phyloP scores from a whole-genome alignment of 2,329 filamentous ascomycete species.

The Teratosphaeria viscida region DNA sequence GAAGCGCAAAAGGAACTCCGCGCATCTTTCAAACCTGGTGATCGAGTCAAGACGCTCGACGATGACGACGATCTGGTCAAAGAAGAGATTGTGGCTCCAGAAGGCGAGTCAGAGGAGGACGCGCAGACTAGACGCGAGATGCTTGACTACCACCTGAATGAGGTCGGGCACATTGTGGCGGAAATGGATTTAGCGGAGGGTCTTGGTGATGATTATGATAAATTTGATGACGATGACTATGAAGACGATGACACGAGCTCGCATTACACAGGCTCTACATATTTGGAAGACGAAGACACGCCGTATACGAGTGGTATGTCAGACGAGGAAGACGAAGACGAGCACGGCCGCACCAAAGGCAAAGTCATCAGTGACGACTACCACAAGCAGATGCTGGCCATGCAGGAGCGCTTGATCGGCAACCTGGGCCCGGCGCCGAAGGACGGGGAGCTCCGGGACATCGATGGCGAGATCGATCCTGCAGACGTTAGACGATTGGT shows the following conservation, averaged over 20 bases:
- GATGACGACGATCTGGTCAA: slow-evolving; percentile 31
- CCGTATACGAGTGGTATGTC: slow-evolving; percentile 36
- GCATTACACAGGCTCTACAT: slow-evolving; percentile 10
- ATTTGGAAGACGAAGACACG: slow-evolving; percentile 27
- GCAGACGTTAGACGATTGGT: slow-evolving; percentile 49
- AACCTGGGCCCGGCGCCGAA: slow-evolving; percentile 44
- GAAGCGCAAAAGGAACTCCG: slow-evolving; percentile 18
- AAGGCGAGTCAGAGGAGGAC: slow-evolving; percentile 70
- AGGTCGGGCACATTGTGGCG: slow-evolving; percentile 84
- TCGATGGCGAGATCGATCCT: slow-evolving; percentile 33
- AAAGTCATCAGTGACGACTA: slow-evolving; percentile 64
- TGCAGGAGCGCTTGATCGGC: slow-evolving; percentile 65
- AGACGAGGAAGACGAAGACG: slow-evolving; percentile 62
- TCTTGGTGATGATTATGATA: slow-evolving; percentile 29
- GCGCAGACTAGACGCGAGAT: slow-evolving; percentile 73
- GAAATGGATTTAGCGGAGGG: slow-evolving; percentile 75
- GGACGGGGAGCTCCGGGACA: slow-evolving; percentile 22
- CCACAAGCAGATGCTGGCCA: slow-evolving; percentile 68
- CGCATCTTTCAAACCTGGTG: slow-evolving; percentile 24
- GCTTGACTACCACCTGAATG: slow-evolving; percentile 78
- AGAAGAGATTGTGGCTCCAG: slow-evolving; percentile 50
- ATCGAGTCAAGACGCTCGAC: slow-evolving; percentile 34
- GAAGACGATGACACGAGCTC: slow-evolving; percentile 34
- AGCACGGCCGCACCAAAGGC: slow-evolving; percentile 62
- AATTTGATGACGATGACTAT: slow-evolving; percentile 45